These are phyloP conservation scores for Camelina hispida DNA, from an alignment of 345 rosid species.

Conservation along the genomic window DNA sequence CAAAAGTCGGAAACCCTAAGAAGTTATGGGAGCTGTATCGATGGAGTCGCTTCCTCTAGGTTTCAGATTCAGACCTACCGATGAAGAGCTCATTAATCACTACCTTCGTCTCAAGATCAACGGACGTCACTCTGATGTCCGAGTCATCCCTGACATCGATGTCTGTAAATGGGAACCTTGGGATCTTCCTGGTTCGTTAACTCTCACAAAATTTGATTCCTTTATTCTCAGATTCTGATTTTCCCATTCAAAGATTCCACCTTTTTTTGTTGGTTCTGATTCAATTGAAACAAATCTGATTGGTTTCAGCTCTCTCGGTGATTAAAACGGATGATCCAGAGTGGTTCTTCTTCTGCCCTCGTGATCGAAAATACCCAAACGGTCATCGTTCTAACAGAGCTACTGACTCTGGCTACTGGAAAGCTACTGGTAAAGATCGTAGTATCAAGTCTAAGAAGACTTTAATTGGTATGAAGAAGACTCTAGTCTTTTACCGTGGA, in stretches of 20 bases:
- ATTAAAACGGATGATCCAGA: conserved; percentile 80
- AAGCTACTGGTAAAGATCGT: conserved; percentile 88
- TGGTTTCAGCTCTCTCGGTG: conserved; percentile 58
- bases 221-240: conserved; percentile 14
- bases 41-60: conserved; percentile 24
- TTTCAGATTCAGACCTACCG: conserved; percentile 41
- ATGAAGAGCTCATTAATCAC: conserved; percentile 82
- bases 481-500: conserved; percentile 79
- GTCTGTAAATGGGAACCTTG: conserved; percentile 93
- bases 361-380: conserved; percentile 26
- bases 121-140: conserved; percentile 73
- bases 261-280: neutral
- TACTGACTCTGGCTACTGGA: conserved; percentile 76
- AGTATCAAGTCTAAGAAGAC: conserved; percentile 64
- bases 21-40: conserved; percentile 17
- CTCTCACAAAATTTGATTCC: neutral
- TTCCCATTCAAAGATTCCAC: neutral
- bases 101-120: conserved; percentile 81
- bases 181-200: conserved; percentile 69
- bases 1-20: conserved; percentile 13
- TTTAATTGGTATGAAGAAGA: conserved; percentile 84
- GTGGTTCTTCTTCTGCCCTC: conserved; percentile 47
- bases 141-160: conserved; percentile 75
- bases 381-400: conserved; percentile 29
- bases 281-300: conserved; percentile 16